Conservation (phyloP, 2,329 filamentous ascomycete genomes). For the Plectosphaerella sp. region DNA sequence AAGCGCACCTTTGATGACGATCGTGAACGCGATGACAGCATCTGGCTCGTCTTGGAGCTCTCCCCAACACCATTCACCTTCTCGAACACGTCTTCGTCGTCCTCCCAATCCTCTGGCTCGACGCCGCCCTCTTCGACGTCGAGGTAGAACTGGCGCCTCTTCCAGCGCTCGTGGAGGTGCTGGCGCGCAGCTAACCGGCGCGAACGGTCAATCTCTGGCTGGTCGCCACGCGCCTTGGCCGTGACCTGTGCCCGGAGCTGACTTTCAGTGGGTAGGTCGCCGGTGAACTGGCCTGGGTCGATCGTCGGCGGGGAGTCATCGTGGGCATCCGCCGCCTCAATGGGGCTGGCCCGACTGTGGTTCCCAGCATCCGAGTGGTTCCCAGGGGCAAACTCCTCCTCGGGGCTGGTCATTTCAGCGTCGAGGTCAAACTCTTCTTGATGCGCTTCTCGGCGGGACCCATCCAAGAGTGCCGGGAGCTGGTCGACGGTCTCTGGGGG, state of each 20-base stretch:
- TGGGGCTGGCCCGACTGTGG: slow-evolving; percentile 4
- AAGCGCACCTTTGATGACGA: slow-evolving; percentile 79
- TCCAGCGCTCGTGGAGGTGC: slow-evolving; percentile 68
- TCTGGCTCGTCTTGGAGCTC: slow-evolving; percentile 36
- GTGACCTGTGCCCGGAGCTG: slow-evolving; percentile 33
- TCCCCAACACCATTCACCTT: slow-evolving; percentile 32
- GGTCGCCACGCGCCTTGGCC: slow-evolving; percentile 27
- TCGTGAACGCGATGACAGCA: slow-evolving; percentile 53
- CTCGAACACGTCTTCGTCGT: slow-evolving; percentile 52
- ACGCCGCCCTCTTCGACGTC: slow-evolving; percentile 76
- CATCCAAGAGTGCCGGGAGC: slow-evolving; percentile 33
- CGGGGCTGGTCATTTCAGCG: slow-evolving; percentile 10
- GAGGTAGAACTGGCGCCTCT: slow-evolving; percentile 72
- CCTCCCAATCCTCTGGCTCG: slow-evolving; percentile 60
- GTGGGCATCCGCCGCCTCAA: slow-evolving; percentile 1
- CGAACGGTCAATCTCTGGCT: slow-evolving; percentile 32
- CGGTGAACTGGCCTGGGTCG: slow-evolving; percentile 22
- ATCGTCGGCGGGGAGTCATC: slow-evolving; percentile 5
- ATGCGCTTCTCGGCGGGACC: slow-evolving; percentile 11
- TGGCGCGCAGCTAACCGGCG: slow-evolving; percentile 37
- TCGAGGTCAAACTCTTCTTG: slow-evolving; percentile 12
- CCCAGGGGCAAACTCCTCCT: slow-evolving; percentile 16
- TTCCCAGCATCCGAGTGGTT: slow-evolving; percentile 21
- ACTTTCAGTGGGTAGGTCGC: slow-evolving; percentile 31
- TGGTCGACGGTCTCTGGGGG: slow-evolving; percentile 40